phyloP scores from a whole-genome alignment of 495 filamentous ascomycete species.

The Pyrenula aspistea region DNA sequence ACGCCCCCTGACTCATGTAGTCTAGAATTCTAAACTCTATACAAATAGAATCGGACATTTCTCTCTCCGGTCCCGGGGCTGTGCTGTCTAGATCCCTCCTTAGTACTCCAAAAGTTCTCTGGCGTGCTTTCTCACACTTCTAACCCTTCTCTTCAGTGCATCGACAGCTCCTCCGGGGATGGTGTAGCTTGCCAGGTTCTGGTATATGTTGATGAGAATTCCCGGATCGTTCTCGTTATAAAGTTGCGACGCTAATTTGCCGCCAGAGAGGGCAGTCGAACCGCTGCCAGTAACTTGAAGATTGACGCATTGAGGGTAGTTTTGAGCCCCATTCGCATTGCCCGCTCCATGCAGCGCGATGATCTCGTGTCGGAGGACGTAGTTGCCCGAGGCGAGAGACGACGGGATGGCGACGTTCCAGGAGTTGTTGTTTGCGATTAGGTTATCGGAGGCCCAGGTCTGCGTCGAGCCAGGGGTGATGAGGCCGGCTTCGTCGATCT shows the following conservation, averaged over 20 bases:
- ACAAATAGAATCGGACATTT: too few species aligned
- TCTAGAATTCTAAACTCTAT: too few species aligned
- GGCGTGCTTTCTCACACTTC: not conserved
- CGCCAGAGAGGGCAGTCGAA: slow-evolving; percentile 41
- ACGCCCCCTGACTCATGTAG: too few species aligned
- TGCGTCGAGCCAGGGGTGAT: slow-evolving; percentile 31
- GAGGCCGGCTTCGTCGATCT: slow-evolving; percentile 57
- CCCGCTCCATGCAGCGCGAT: slow-evolving; percentile 63
- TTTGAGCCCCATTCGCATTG: slow-evolving; percentile 54
- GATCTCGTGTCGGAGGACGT: slow-evolving; percentile 71
- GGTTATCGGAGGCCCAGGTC: slow-evolving; percentile 53
- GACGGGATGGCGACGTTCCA: slow-evolving; percentile 59
- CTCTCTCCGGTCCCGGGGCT: too few species aligned
- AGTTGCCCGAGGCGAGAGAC: slow-evolving; percentile 54
- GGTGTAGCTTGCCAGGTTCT: slow-evolving; percentile 29
- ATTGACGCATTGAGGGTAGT: slow-evolving; percentile 76
- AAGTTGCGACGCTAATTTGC: slow-evolving; percentile 42
- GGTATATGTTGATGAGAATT: slow-evolving; percentile 57
- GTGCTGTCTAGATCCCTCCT: too few species aligned
- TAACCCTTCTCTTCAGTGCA: not conserved
- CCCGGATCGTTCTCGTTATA: slow-evolving; percentile 52
- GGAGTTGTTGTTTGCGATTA: slow-evolving; percentile 57
- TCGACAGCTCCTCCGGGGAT: slow-evolving; percentile 42
- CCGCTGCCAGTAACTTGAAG: slow-evolving; percentile 57
- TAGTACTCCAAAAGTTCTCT: too few species aligned